Percentiles rank a stretch among this genome's conserved stretches.
Evolutionary conservation across 768 basidiomycete species (phyloP).

Genomic region (Pholiota conissans): DNA sequence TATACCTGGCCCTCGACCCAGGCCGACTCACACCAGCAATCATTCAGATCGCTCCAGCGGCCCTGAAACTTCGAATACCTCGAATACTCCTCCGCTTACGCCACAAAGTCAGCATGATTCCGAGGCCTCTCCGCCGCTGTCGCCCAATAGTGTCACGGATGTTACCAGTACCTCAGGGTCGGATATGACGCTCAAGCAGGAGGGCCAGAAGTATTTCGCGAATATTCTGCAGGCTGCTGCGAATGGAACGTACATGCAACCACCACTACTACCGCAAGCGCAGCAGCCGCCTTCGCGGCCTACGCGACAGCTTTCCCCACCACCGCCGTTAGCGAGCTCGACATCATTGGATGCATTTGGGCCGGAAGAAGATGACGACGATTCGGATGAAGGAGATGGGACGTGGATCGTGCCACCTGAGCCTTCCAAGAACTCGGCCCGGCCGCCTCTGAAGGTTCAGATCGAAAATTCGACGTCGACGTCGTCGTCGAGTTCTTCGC

Average conservation of each 20-base stretch:
- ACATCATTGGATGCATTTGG: slow-evolving; percentile 9
- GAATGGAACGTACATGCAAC: background rate
- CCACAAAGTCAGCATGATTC: slow-evolving; percentile 41
- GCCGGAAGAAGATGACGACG: slow-evolving; percentile 36
- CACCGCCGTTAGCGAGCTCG: slow-evolving; percentile 8
- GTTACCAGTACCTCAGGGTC: slow-evolving; percentile 8
- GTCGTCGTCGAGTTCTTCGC: slow-evolving; percentile 11
- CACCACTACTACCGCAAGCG: background rate
- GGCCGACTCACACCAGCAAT: slow-evolving; percentile 26
- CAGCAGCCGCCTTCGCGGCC: slow-evolving; percentile 15
- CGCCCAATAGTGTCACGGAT: slow-evolving; percentile 8
- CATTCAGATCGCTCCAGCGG: slow-evolving; percentile 37
- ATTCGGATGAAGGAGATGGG: slow-evolving; percentile 46
- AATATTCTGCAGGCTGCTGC: slow-evolving; percentile 16
- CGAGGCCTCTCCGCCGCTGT: slow-evolving; percentile 27
- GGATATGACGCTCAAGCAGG: slow-evolving; percentile 23
- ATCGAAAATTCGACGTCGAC: slow-evolving; percentile 30
- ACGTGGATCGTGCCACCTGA: slow-evolving; percentile 31
- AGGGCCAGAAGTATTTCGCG: slow-evolving; percentile 20
- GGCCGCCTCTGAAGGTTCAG: slow-evolving; percentile 47
- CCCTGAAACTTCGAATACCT: slow-evolving; percentile 36
- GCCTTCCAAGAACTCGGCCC: slow-evolving; percentile 26
- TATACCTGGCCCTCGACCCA: slow-evolving; percentile 31
- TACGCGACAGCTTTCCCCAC: slow-evolving; percentile 3
- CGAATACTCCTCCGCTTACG: slow-evolving; percentile 58